Conservation (phyloP, 208 protist genomes). For the Leishmania guyanensis region DNA sequence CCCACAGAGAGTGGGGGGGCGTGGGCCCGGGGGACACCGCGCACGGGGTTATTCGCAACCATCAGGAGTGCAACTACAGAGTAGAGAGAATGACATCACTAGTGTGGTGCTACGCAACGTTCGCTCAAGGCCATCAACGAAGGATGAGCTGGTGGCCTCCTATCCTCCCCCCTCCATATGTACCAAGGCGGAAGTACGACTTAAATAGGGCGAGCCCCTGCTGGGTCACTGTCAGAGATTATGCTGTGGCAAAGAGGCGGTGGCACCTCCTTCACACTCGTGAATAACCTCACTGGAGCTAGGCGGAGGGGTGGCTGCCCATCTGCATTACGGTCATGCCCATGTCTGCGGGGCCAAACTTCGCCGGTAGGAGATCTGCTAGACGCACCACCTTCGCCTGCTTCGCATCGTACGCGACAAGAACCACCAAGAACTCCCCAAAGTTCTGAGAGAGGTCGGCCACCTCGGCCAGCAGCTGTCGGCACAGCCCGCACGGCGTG, state of each 20-base stretch:
- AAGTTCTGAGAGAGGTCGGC: conserved; percentile 76
- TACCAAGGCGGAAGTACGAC: no score
- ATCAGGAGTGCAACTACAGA: neutral
- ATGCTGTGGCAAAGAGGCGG: neutral
- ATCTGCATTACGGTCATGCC: conserved; percentile 62
- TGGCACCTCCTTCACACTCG: neutral
- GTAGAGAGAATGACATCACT: no score
- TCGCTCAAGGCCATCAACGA: no score
- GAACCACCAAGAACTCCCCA: conserved; percentile 66
- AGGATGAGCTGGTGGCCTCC: no score
- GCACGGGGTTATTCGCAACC: no score
- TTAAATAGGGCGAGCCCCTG: neutral
- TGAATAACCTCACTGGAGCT: neutral
- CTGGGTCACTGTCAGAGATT: neutral
- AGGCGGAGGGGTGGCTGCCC: neutral
- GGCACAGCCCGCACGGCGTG: conserved; percentile 85
- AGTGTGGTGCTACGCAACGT: no score
- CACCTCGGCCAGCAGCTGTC: conserved; percentile 81
- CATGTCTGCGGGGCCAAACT: conserved; percentile 79
- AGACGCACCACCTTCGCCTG: conserved; percentile 61
- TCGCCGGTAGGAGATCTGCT: conserved; percentile 59
- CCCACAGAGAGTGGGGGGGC: no score
- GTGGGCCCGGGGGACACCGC: no score
- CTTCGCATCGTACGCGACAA: conserved; percentile 54
- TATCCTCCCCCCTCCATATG: no score